Conservation (phyloP, 495 filamentous ascomycete species). For the Hypoxylon trugodes region DNA sequence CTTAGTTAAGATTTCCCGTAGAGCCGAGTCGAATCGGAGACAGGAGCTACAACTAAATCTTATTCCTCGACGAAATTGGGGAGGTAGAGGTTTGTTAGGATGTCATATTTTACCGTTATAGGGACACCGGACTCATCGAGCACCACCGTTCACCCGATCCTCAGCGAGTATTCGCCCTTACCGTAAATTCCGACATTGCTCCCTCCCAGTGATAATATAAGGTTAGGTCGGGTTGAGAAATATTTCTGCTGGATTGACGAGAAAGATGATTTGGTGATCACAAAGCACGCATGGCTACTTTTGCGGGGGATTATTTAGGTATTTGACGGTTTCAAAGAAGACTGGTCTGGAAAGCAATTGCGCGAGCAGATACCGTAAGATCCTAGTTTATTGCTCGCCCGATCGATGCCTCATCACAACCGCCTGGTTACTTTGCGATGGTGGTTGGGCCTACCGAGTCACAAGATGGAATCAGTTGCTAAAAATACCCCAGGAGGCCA, state of each 20-base stretch:
- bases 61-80: conserved; percentile 81
- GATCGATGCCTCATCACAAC: conserved; percentile 18
- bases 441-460: conserved; percentile 16
- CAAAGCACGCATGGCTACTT: not conserved
- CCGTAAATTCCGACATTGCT: not conserved
- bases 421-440: too few relatives aligned
- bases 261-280: not conserved
- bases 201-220: not conserved
- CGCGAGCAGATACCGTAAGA: conserved; percentile 1
- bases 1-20: conserved; percentile 72
- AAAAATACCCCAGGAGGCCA: not conserved
- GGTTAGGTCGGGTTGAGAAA: not conserved
- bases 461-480: conserved; percentile 1
- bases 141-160: not conserved
- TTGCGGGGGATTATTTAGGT: not conserved
- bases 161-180: not conserved
- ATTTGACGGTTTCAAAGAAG: conserved; percentile 4
- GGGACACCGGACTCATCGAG: not conserved
- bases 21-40: conserved; percentile 48
- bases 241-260: not conserved
- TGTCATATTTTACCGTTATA: conserved; percentile 86
- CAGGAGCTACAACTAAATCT: conserved; percentile 74
- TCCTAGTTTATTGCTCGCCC: conserved; percentile 13
- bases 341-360: not conserved
- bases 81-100: conserved; percentile 84